Conservation (phyloP, 495 filamentous ascomycete genomes). For the Eremomyces bilateralis region DNA sequence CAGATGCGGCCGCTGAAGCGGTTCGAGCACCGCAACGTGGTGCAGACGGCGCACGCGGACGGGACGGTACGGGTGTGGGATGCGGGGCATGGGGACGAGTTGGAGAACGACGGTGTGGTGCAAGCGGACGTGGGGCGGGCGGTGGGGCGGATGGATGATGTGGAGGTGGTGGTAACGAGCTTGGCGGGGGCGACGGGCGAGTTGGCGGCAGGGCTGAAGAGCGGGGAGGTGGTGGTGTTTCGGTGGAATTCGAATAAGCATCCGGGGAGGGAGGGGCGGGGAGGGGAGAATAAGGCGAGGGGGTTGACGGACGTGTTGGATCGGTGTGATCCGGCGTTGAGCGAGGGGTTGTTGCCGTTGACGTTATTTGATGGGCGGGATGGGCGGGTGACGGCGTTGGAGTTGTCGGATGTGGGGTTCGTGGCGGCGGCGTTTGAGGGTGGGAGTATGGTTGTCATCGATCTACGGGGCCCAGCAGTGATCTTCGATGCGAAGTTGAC, state of each 20-base stretch:
- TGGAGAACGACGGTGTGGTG: slow-evolving; percentile 63
- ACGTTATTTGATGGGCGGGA: slow-evolving; percentile 63
- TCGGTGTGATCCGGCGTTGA: slow-evolving; percentile 56
- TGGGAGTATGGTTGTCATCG: slow-evolving; percentile 58
- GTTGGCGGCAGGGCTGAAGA: slow-evolving; percentile 56
- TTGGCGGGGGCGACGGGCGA: slow-evolving; percentile 62
- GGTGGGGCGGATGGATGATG: slow-evolving; percentile 54
- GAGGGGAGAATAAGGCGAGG: slow-evolving; percentile 22
- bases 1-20: slow-evolving; percentile 41
- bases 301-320: slow-evolving; percentile 49
- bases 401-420: slow-evolving; percentile 80
- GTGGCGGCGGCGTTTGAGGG: slow-evolving; percentile 65
- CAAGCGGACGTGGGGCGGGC: slow-evolving; percentile 74
- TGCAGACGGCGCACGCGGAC: slow-evolving; percentile 69
- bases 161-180: slow-evolving; percentile 52
- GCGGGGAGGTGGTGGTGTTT: slow-evolving; percentile 71
- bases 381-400: slow-evolving; percentile 53
- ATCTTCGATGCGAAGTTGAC: slow-evolving; percentile 48
- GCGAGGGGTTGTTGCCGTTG: slow-evolving; percentile 61
- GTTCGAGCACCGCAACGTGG: slow-evolving; percentile 58
- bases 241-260: slow-evolving; percentile 63
- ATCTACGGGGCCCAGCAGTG: slow-evolving; percentile 71
- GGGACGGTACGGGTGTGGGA: slow-evolving; percentile 81
- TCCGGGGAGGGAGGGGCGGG: slow-evolving; percentile 29
- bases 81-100: slow-evolving; percentile 68